Base-by-base conservation (phyloP, 352 stramenopile species). In the Blastocystis sp. region DNA sequence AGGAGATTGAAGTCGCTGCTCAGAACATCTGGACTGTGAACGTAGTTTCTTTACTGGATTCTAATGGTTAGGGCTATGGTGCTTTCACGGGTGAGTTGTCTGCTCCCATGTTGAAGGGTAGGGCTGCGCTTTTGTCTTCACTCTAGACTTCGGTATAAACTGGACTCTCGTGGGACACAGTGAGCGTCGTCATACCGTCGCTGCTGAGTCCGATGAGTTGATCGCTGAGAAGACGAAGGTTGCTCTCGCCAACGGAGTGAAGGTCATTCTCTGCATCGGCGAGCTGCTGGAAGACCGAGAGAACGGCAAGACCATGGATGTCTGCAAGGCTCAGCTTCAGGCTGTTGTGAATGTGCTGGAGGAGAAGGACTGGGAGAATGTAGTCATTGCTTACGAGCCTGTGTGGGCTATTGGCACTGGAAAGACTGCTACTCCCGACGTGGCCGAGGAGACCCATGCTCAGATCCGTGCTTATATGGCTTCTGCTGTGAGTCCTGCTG, bases 381-480 rank as follows among this genome's bases (percentile, higher is more conserved):
- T 98, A 56, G 95, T 98, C 47, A 93, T 98, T 87, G 95, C 95
- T 18, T 98, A 98, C 90, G 95, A 98, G 91, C 96, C 96, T 18
- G 96, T 98, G 87, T 98, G 96, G 96, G 96, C 96, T 43, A 98
- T 98, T 91, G 96, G 95, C 75, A 98, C 95, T 41, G 95, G 95
- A 11, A 93, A 96, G 56, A 95, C 96, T 23, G 95, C 90, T 7
- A 96, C 93, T 3, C 92, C 94, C 23, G 95, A 90, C 95, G 90
- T 96, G 92, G 93, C 93, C 69, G 94, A 98, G 90, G 53, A 97
- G 91, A 91, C 95, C 89, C 91, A 92, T 89, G 47, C 93, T 90
- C 59, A 91, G 87, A 47, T 95, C 90, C 54, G 94, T 29, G 88
- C 92, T 26, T 97, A 93, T 92, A 92, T 97, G 77, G 90, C 92